A percentile compares a stretch with the other conserved stretches of the same genome.
phyloP scores from a whole-genome alignment of 1,139 yeast species.

The Suhomyces coccinellae region DNA sequence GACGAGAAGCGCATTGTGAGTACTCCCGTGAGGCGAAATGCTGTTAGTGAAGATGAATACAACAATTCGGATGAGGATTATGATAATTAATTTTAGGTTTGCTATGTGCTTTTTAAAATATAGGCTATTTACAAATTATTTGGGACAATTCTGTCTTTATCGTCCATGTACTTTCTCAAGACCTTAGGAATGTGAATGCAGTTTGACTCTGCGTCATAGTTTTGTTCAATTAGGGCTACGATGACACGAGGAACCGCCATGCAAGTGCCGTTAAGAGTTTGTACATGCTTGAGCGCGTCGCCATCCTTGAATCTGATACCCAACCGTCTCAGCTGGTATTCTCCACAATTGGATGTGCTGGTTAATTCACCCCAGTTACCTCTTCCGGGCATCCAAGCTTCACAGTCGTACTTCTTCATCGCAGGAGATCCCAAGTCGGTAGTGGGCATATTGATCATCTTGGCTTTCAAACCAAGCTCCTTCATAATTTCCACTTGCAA shows the following conservation, averaged over 20 bases:
- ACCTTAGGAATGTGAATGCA: constrained; percentile 68
- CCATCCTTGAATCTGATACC: constrained; percentile 55
- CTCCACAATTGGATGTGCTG: constrained; percentile 89
- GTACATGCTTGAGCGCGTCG: constrained; percentile 53
- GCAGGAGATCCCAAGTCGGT: constrained; percentile 96
- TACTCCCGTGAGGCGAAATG: constrained; percentile 22
- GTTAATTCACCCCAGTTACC: constrained; percentile 92
- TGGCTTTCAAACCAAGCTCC: constrained; percentile 75
- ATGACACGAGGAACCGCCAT: constrained; percentile 93
- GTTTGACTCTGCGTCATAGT: constrained; percentile 60
- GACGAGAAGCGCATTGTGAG: constrained; percentile 33
- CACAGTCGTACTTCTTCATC: constrained; percentile 85
- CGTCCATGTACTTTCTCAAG: constrained; percentile 68
- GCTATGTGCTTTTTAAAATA: background rate
- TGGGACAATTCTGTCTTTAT: constrained; percentile 36
- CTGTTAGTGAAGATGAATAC: constrained; percentile 8
- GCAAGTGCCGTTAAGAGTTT: constrained; percentile 94
- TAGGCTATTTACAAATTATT: constrained; percentile 2
- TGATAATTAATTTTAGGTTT: background rate
- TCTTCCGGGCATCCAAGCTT: constrained; percentile 99
- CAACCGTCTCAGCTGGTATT: constrained; percentile 84
- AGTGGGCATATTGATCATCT: constrained; percentile 85
- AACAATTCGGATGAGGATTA: constrained; percentile 25
- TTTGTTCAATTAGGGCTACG: constrained; percentile 83
- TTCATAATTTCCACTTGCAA: constrained; percentile 66